Conservation (phyloP, 257 asterid species). For the Gardenia jasminoides region DNA sequence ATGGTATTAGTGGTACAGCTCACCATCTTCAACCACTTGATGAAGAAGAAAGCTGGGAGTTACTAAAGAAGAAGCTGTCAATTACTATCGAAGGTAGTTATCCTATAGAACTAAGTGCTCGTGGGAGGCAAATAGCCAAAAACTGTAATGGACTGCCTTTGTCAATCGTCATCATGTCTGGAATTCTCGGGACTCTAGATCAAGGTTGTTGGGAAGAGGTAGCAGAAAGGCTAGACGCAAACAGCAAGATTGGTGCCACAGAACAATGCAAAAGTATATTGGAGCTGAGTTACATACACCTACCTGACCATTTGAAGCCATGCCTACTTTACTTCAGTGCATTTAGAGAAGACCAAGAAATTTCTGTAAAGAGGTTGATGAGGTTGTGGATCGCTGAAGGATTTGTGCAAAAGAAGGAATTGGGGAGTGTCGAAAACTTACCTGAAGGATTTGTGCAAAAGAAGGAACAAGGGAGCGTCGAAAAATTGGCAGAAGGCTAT, state of each 20-base stretch:
- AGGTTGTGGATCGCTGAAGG: neutral
- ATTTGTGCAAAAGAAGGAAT: neutral
- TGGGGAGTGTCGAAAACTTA: too few relatives aligned
- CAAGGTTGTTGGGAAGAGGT: neutral
- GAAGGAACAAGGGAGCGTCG: neutral
- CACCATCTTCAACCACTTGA: neutral
- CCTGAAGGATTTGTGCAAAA: too few relatives aligned
- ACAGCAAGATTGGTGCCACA: neutral
- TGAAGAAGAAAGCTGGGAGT: constrained; percentile 5
- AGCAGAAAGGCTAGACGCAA: neutral
- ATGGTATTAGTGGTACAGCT: neutral
- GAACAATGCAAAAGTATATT: neutral
- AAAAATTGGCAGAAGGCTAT: neutral
- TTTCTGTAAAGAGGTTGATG: neutral
- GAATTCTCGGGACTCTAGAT: too few relatives aligned
- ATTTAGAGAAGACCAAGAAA: neutral
- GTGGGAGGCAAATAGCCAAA: neutral
- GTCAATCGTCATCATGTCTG: neutral
- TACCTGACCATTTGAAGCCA: neutral
- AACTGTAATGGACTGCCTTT: constrained; percentile 2
- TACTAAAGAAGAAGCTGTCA: neutral
- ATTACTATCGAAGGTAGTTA: too few relatives aligned
- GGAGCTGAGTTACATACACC: neutral
- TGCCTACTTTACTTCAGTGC: neutral
- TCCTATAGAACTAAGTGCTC: neutral